These are phyloP conservation scores for Hypoxylon sp. DNA, from an alignment of 2,329 filamentous ascomycete genomes.

Conservation along the genomic window DNA sequence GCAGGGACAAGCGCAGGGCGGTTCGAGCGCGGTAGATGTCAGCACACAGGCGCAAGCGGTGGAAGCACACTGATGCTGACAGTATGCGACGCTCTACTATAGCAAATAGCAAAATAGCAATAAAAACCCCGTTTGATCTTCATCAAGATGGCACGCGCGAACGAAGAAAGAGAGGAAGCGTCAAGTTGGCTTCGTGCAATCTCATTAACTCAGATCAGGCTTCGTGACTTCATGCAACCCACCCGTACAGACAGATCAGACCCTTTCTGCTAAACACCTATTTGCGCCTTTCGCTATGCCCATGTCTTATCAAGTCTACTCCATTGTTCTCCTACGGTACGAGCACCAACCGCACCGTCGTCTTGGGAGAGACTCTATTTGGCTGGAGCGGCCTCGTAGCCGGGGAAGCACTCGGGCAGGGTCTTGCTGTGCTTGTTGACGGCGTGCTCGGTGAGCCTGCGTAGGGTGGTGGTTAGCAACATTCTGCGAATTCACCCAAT, in stretches of 20 bases:
- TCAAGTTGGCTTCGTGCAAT: constrained; percentile 35
- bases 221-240: constrained; percentile 33
- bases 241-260: constrained; percentile 15
- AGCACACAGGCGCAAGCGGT: constrained; percentile 53
- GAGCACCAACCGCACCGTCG: not conserved
- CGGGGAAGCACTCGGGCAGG: constrained; percentile 79
- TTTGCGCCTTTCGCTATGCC: constrained; percentile 48
- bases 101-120: not conserved
- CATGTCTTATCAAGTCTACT: constrained; percentile 10
- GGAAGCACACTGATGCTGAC: constrained; percentile 57
- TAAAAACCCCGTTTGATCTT: not conserved
- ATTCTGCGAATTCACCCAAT: not conserved
- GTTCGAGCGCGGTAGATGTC: constrained; percentile 42
- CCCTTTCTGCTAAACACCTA: constrained; percentile 40
- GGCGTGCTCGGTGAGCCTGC: constrained; percentile 78
- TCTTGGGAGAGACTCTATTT: constrained; percentile 19
- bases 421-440: constrained; percentile 83
- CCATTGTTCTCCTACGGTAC: not conserved
- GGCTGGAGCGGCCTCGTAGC: constrained; percentile 51
- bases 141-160: constrained; percentile 1
- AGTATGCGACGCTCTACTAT: constrained; percentile 3
- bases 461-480: constrained; percentile 2
- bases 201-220: constrained; percentile 38
- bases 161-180: constrained; percentile 16
- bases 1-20: constrained; percentile 28